These are phyloP conservation scores for Solanum commersonii DNA, from an alignment of 257 asterid species.

Conservation along the genomic window DNA sequence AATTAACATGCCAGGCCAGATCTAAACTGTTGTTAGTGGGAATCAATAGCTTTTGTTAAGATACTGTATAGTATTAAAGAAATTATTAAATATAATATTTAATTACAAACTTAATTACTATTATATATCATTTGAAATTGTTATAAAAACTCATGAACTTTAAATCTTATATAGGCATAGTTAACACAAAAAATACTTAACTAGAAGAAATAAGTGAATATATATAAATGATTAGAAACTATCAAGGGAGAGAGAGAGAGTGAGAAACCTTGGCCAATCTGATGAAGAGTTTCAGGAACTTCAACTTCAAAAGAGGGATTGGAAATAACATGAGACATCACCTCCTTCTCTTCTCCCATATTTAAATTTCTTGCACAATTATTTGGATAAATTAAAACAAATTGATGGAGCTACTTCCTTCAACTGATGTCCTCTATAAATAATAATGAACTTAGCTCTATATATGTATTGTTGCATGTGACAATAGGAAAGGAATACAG, in stretches of 20 bases:
- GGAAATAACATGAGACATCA: not conserved
- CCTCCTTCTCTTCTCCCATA: not conserved
- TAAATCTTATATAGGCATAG: not conserved
- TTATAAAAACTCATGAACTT: not conserved
- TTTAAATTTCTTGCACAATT: not conserved
- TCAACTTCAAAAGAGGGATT: constrained; percentile 14
- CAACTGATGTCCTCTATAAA: not conserved
- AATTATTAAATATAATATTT: not conserved
- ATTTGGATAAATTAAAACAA: not conserved
- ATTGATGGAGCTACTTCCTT: not conserved
- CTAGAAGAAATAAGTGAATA: not conserved
- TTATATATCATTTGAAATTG: not conserved
- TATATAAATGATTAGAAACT: not conserved
- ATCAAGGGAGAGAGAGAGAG: not conserved
- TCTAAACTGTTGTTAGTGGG: not conserved
- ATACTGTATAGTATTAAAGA: not conserved
- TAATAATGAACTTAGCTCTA: not conserved
- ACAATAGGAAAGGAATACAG: not conserved
- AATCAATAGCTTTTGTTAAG: not conserved
- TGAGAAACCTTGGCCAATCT: constrained; percentile 66
- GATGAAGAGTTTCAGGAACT: constrained; percentile 76
- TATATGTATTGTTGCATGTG: not conserved
- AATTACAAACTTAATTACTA: not conserved
- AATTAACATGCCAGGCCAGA: not conserved
- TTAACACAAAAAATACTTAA: not conserved